Conservation (phyloP, 2,329 filamentous ascomycete species). For the Alternaria gaisen region DNA sequence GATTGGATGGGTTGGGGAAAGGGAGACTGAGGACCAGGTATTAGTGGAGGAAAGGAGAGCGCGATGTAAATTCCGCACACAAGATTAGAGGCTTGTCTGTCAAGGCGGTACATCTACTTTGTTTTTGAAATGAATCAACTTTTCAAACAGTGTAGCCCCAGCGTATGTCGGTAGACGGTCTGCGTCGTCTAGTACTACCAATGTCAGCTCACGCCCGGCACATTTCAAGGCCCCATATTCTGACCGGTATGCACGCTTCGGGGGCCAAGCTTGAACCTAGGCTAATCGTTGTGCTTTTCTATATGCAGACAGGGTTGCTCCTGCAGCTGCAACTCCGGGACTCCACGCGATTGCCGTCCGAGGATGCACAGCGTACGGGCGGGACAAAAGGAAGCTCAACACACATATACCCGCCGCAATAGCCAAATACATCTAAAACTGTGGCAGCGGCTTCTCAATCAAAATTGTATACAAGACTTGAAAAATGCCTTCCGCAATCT, state of each 20-base stretch:
- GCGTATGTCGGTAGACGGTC: not conserved
- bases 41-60: not conserved
- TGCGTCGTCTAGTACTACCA: not conserved
- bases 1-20: not conserved
- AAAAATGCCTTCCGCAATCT: not conserved
- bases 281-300: not conserved
- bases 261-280: not conserved
- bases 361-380: not conserved
- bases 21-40: not conserved
- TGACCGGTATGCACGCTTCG: not conserved
- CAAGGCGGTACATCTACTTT: not conserved
- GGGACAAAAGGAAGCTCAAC: not conserved
- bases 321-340: slow-evolving; percentile 19
- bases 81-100: not conserved
- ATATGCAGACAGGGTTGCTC: not conserved
- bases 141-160: not conserved
- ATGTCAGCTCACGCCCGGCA: not conserved
- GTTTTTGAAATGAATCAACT: not conserved
- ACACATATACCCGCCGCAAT: not conserved
- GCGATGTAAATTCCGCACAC: not conserved
- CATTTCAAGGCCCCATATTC: not conserved
- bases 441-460: not conserved
- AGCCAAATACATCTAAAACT: not conserved
- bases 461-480: not conserved
- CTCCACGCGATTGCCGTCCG: slow-evolving; percentile 12